phyloP scores from a whole-genome alignment of 2,329 filamentous ascomycete species.

The Colletotrichum eremochloae region DNA sequence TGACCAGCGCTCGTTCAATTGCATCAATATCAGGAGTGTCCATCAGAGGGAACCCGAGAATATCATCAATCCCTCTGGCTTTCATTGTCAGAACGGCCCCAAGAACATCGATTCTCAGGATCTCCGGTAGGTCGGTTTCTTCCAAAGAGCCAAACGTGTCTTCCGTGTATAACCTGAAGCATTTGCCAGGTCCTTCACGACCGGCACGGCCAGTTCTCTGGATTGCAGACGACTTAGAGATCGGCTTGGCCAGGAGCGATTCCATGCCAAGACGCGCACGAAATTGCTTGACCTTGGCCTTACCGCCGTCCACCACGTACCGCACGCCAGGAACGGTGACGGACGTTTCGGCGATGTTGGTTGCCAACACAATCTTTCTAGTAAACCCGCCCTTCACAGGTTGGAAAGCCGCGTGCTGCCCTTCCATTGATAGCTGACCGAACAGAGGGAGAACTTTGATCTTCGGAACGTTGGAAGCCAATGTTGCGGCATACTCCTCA shows the following conservation, averaged over 20 bases:
- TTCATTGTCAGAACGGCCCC: constrained; percentile 94
- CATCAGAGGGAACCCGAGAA: constrained; percentile 86
- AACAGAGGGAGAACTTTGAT: constrained; percentile 84
- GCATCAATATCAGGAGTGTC: constrained; percentile 83
- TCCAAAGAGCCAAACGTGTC: constrained; percentile 77
- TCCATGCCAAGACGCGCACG: constrained; percentile 87
- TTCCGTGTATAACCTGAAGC: constrained; percentile 90
- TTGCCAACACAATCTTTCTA: constrained; percentile 90
- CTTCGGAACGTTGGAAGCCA: constrained; percentile 82
- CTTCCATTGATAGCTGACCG: constrained; percentile 87
- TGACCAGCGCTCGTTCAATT: constrained; percentile 84
- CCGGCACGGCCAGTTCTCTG: constrained; percentile 93
- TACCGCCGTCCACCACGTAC: constrained; percentile 92
- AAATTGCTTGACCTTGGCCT: constrained; percentile 94
- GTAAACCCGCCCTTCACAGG: constrained; percentile 79
- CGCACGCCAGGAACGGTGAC: constrained; percentile 94
- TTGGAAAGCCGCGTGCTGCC: constrained; percentile 88
- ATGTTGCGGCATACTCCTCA: constrained; percentile 80
- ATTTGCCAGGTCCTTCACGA: constrained; percentile 91
- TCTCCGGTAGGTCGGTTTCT: constrained; percentile 86
- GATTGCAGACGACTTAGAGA: constrained; percentile 93
- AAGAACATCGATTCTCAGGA: constrained; percentile 88
- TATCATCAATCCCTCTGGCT: constrained; percentile 85
- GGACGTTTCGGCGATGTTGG: constrained; percentile 98
- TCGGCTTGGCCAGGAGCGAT: constrained; percentile 88